A percentile compares a stretch with the other conserved stretches of the same genome.
Conservation (phyloP, 148 eudicot genomes). For the Persicaria tinctoria region DNA sequence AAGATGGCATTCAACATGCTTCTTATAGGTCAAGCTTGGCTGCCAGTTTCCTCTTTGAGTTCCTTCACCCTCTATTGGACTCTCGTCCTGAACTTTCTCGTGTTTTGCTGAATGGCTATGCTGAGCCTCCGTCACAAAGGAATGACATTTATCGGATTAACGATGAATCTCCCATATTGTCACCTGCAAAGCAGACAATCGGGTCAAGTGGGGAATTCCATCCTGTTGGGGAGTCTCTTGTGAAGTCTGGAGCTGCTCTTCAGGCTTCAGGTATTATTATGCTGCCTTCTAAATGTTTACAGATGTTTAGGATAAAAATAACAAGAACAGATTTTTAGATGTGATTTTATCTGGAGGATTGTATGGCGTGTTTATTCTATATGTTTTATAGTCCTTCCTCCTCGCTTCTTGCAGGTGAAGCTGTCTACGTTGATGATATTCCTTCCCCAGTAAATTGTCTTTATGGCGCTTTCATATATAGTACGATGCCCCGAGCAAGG, state of each 20-base stretch:
- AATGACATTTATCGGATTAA: too few species aligned
- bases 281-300: neutral
- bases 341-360: neutral
- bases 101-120: conserved; percentile 19
- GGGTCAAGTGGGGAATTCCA: conserved; percentile 39
- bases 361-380: neutral
- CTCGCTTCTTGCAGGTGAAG: conserved; percentile 57
- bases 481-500: conserved; percentile 76
- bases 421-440: conserved; percentile 81
- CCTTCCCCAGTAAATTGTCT: conserved; percentile 85
- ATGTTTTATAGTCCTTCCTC: neutral
- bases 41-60: conserved; percentile 62
- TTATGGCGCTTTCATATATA: conserved; percentile 79
- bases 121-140: neutral
- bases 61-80: conserved; percentile 36
- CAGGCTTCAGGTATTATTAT: conserved; percentile 71
- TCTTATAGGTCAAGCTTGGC: conserved; percentile 74
- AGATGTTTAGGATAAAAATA: neutral
- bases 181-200: conserved; percentile 65
- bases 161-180: conserved; percentile 18
- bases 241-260: conserved; percentile 65
- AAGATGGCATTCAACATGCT: conserved; percentile 36
- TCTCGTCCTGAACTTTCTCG: conserved; percentile 14
- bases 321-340: neutral
- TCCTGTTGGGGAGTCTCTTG: conserved; percentile 78